phyloP scores from a whole-genome alignment of 805 yeast species.

The Pachysolen tannophilus region DNA sequence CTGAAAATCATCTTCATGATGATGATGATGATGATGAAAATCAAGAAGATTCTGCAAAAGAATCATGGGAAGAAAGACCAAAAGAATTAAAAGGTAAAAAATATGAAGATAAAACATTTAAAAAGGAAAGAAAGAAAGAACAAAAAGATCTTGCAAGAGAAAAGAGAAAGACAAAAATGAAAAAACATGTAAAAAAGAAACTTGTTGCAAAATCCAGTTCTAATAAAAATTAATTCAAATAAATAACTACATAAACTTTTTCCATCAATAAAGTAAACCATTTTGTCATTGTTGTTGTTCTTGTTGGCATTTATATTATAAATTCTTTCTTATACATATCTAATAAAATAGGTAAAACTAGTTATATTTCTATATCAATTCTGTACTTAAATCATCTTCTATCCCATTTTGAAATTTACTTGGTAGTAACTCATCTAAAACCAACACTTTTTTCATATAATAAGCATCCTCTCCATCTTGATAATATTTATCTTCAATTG shows the following conservation, averaged over 20 bases:
- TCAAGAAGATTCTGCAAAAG: constrained; percentile 27
- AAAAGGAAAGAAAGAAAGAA: constrained; percentile 64
- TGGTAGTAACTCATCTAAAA: constrained; percentile 54
- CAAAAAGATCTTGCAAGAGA: constrained; percentile 75
- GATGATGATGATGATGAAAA: constrained; percentile 24
- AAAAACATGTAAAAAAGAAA: constrained; percentile 76
- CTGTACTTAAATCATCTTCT: constrained; percentile 43
- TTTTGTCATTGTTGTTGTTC: too few species aligned
- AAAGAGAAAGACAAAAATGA: constrained; percentile 74
- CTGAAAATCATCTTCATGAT: constrained; percentile 22
- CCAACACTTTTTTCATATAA: constrained; percentile 74
- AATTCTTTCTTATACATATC: too few species aligned
- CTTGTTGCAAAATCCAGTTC: too few species aligned
- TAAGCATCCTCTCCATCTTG: constrained; percentile 98
- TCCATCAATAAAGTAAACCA: too few species aligned
- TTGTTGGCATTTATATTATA: too few species aligned
- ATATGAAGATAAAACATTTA: constrained; percentile 69
- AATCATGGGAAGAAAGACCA: constrained; percentile 33
- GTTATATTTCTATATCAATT: constrained; percentile 1
- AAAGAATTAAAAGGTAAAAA: constrained; percentile 59
- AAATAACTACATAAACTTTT: too few species aligned
- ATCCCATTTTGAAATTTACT: constrained; percentile 39
- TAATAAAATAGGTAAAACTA: too few species aligned
- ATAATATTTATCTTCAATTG: constrained; percentile 82
- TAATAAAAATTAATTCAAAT: too few species aligned